phyloP scores from a whole-genome alignment of 306 rosid genomes.

The Inga laurina region DNA sequence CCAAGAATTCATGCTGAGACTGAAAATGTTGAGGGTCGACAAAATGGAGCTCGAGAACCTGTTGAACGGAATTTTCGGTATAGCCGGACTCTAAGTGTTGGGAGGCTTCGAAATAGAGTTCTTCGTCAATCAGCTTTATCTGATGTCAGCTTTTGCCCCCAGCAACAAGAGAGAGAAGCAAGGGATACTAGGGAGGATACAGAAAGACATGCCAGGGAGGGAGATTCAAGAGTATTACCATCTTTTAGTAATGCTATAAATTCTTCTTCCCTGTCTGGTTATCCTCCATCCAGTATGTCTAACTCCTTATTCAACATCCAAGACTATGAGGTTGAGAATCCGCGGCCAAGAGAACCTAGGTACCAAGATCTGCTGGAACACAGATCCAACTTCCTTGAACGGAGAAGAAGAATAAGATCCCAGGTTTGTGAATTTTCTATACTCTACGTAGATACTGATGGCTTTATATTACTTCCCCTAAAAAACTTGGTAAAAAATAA shows the following conservation, averaged over 20 bases:
- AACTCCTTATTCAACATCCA: constrained; percentile 67
- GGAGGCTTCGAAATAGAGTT: constrained; percentile 99
- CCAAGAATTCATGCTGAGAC: constrained; percentile 52
- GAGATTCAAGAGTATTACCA: constrained; percentile 44
- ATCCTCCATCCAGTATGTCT: constrained; percentile 47
- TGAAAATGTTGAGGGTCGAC: constrained; percentile 54
- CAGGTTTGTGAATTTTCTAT: constrained; percentile 69
- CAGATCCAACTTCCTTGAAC: constrained; percentile 89
- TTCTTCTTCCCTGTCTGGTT: constrained; percentile 50
- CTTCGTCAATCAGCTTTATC: constrained; percentile 83
- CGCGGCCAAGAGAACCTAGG: constrained; percentile 73
- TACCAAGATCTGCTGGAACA: constrained; percentile 89
- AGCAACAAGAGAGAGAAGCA: constrained; percentile 75
- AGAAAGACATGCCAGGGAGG: constrained; percentile 47
- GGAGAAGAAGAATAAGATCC: constrained; percentile 92
- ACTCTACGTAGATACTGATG: constrained; percentile 1
- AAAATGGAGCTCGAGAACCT: constrained; percentile 77
- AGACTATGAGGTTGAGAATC: constrained; percentile 73
- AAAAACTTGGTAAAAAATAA: background rate
- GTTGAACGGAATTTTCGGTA: constrained; percentile 82
- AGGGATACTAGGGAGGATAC: constrained; percentile 54
- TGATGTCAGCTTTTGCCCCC: constrained; percentile 69
- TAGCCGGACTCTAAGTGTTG: constrained; percentile 93
- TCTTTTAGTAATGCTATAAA: constrained; percentile 43
- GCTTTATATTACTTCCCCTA: constrained; percentile 9